phyloP scores from a whole-genome alignment of 805 yeast genomes.

The Candida railenensis region DNA sequence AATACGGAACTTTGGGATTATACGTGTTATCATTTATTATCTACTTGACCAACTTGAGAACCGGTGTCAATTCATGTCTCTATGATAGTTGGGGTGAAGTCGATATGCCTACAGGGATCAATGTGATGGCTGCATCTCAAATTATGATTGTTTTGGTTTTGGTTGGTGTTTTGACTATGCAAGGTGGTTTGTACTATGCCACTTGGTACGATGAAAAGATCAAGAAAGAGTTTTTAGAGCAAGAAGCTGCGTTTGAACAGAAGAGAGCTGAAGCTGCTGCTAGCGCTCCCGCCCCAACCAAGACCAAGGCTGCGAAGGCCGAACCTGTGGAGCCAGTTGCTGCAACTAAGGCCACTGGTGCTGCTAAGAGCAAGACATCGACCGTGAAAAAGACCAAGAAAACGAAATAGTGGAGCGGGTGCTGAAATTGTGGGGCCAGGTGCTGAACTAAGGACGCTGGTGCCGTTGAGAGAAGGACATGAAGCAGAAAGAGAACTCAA shows the following conservation, averaged over 20 bases:
- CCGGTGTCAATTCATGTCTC: slow-evolving; percentile 70
- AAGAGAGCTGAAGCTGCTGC: slow-evolving; percentile 17
- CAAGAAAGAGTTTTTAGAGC: slow-evolving; percentile 29
- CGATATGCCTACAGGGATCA: slow-evolving; percentile 78
- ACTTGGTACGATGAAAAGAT: slow-evolving; percentile 51
- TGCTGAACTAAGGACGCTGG: too few species aligned
- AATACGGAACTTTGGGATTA: slow-evolving; percentile 81
- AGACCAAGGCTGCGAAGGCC: slow-evolving; percentile 4
- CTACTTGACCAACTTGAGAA: slow-evolving; percentile 81
- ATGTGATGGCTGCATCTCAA: slow-evolving; percentile 88
- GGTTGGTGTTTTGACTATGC: slow-evolving; percentile 78
- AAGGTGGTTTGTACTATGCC: slow-evolving; percentile 88
- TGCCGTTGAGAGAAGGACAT: too few species aligned
- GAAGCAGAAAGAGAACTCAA: too few species aligned
- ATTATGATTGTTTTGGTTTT: slow-evolving; percentile 70
- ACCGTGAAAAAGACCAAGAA: slow-evolving; percentile 13
- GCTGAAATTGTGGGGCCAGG: too few species aligned
- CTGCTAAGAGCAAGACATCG: slow-evolving; percentile 14
- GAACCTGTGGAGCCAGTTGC: slow-evolving; percentile 6
- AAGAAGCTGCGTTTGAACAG: slow-evolving; percentile 20
- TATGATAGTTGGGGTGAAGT: slow-evolving; percentile 93
- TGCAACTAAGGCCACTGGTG: slow-evolving; percentile 7
- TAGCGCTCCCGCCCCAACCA: slow-evolving; percentile 7
- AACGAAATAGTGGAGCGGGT: slow-evolving; percentile 1
- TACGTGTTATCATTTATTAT: slow-evolving; percentile 71